These are phyloP conservation scores for Aureobasidium musti DNA, from an alignment of 2,329 filamentous ascomycete genomes.

Conservation along the genomic window DNA sequence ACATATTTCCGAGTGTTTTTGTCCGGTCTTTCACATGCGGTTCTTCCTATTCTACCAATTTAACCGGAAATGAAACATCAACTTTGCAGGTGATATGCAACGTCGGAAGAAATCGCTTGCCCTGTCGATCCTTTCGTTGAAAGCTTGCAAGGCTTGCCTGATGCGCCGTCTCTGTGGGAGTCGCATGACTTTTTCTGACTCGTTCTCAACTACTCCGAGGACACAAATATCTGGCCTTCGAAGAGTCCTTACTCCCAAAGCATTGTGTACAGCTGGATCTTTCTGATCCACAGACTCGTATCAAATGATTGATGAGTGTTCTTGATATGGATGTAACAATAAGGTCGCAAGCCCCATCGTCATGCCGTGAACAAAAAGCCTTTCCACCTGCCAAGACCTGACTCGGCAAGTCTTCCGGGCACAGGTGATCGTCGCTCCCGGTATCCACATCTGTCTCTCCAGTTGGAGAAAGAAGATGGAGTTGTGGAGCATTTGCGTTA, in stretches of 20 bases:
- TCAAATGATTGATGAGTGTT: too few species aligned
- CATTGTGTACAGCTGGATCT: too few species aligned
- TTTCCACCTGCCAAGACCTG: constrained; percentile 22
- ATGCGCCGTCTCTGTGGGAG: neutral
- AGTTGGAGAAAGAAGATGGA: constrained; percentile 18
- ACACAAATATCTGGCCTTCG: too few species aligned
- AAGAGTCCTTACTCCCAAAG: too few species aligned
- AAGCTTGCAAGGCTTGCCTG: neutral
- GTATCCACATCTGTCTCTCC: constrained; percentile 21
- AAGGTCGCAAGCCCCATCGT: too few species aligned
- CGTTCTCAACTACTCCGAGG: too few species aligned
- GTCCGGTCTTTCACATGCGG: too few species aligned
- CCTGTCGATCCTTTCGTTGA: constrained; percentile 16
- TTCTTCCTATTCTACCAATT: constrained; percentile 1
- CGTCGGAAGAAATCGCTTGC: constrained; percentile 19
- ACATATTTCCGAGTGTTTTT: neutral
- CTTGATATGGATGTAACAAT: too few species aligned
- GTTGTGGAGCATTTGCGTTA: neutral
- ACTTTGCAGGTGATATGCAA: constrained; percentile 4
- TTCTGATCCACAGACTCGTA: too few species aligned
- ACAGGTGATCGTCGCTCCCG: neutral
- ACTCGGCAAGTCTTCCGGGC: neutral
- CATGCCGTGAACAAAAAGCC: too few species aligned
- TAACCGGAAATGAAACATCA: constrained; percentile 21
- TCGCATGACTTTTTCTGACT: neutral